These are phyloP conservation scores for maize (Zea mays) DNA, from an alignment of 176 grass and related monocot species.

Conservation along the genomic window Zm-B73-REFERENCE-NAM-5.0 NC_050098.1:207532501-207533000, in stretches of 20 bases:
- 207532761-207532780: neutral
- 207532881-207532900: too few relatives aligned
- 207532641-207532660: conserved; percentile 2
- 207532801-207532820: too few relatives aligned
- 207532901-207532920: too few relatives aligned
- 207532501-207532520: neutral
- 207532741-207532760: neutral
- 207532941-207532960: too few relatives aligned
- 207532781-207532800: too few relatives aligned
- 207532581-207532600: conserved; percentile 10
- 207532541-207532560: conserved; percentile 41
- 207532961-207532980: too few relatives aligned
- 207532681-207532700: conserved; percentile 43
- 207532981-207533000: too few relatives aligned
- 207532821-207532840: too few relatives aligned
- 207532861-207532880: too few relatives aligned
- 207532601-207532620: conserved; percentile 41
- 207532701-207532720: neutral
- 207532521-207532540: conserved; percentile 35
- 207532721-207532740: neutral
- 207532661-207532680: conserved; percentile 88
- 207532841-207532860: too few relatives aligned
- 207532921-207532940: too few relatives aligned
- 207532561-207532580: neutral
- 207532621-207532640: conserved; percentile 9